Evolutionary conservation across 2,329 filamentous ascomycete species (phyloP).

Genomic region (Fusarium fujikuroi): DNA sequence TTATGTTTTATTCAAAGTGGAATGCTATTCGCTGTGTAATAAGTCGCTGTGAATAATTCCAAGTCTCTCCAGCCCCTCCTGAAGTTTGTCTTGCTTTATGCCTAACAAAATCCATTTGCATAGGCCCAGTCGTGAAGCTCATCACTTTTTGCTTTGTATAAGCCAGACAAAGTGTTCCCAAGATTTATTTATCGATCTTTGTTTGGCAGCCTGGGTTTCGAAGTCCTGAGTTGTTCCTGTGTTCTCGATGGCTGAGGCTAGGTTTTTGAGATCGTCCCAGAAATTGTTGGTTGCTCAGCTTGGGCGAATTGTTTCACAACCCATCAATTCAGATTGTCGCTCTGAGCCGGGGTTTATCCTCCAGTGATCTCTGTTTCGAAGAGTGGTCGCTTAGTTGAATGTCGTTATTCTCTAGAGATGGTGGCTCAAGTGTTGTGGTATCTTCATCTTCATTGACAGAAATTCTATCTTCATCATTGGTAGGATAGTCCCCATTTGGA

Average conservation of each 20-base stretch:
- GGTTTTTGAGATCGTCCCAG: not conserved
- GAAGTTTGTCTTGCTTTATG: not conserved
- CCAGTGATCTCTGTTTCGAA: not conserved
- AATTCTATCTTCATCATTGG: not conserved
- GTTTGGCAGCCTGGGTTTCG: fast-evolving
- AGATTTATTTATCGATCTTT: fast-evolving
- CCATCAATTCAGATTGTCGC: not conserved
- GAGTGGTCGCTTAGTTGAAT: not conserved
- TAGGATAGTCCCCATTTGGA: too few relatives aligned
- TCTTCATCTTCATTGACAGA: not conserved
- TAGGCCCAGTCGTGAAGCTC: not conserved
- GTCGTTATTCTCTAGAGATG: not conserved
- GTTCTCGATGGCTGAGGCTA: not conserved
- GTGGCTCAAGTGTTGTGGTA: not conserved
- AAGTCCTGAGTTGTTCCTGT: not conserved
- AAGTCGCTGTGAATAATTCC: not conserved
- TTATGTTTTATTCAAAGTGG: not conserved
- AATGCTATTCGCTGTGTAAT: not conserved
- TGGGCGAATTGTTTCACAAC: not conserved
- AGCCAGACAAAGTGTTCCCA: fast-evolving
- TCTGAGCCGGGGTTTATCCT: not conserved
- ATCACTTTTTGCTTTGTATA: not conserved
- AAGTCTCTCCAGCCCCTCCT: not conserved
- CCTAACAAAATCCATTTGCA: too few relatives aligned
- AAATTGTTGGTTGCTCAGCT: not conserved